These are phyloP conservation scores for Paramecium sonneborni DNA, from an alignment of 73 alveolate species.

Conservation along the genomic window DNA sequence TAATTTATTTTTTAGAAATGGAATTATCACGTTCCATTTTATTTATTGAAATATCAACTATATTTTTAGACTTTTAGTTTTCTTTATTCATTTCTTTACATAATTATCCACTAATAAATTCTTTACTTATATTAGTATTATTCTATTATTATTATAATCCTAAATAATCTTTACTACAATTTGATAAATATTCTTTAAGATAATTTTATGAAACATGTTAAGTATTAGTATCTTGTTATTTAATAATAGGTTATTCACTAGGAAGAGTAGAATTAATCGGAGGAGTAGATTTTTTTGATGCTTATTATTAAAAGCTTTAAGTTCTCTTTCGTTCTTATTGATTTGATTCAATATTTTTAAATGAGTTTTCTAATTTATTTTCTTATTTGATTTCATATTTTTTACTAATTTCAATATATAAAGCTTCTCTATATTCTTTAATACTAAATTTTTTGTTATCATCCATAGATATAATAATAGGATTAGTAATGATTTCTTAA, in stretches of 20 bases:
- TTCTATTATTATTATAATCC: background rate
- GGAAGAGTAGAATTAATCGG: background rate
- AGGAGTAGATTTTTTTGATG: background rate
- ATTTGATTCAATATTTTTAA: background rate
- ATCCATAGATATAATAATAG: slow-evolving; percentile 80
- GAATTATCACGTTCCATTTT: background rate
- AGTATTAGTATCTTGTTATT: background rate
- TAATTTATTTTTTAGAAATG: background rate
- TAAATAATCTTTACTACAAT: background rate
- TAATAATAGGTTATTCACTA: background rate
- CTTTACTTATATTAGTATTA: background rate
- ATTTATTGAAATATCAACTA: background rate
- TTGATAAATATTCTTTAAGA: background rate
- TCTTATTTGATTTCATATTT: slow-evolving; percentile 65
- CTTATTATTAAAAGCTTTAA: background rate
- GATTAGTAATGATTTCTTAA: slow-evolving; percentile 79
- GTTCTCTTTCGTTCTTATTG: slow-evolving; percentile 3
- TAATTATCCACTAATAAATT: background rate
- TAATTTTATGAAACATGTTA: background rate
- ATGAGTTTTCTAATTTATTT: background rate
- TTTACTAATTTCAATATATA: slow-evolving; percentile 79
- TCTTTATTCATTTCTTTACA: background rate
- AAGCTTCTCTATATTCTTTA: slow-evolving; percentile 86
- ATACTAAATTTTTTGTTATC: slow-evolving; percentile 87
- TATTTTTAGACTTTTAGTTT: background rate